Base-by-base conservation (phyloP, 1,284 basidiomycete species). In the Athelia sp. region DNA sequence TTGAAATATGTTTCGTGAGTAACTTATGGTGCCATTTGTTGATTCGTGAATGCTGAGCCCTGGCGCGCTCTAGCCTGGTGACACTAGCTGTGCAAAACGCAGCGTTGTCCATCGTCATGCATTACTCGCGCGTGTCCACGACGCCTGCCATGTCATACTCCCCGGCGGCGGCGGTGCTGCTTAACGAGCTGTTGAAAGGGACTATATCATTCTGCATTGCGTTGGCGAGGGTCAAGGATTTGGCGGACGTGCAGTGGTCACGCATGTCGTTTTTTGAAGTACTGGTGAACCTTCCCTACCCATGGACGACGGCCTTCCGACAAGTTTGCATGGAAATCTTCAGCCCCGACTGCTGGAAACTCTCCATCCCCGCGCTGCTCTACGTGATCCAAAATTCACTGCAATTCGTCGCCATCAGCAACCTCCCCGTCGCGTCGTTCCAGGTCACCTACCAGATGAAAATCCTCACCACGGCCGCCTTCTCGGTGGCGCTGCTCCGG, bases 1-100 rank as follows among this genome's bases (percentile, higher is more conserved):
- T 63, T 82, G 59, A 83, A 82, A 76, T 82, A 82, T 50, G 66
- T 82, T 19, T 80, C 80, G 79, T 82, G 62, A 64, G 80, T 75
- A 11, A 22, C 46, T n/a, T 3, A 38, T n/a, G 10, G 23, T 38
- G 17, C 36, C 17, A 4, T 19, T n/a, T n/a, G 9, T 22, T 44
- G 23, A n/a, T 45, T 34, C 45, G 22, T 26, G 22, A 6, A 47
- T 11, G 22, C 21, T 47, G 47, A 54, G 46, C 50, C 51, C 31
- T 32, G 29, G 36, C 22, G 26, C 47, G 34, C 46, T n/a, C 29
- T 9, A 95, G 92, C 8, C 81, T 98, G 52, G 81, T 97, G 58
- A 95, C 93, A 4, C 80, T 99, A 50, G 94, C 96, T 2, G 82
- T 98, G 4, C 95, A 99, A 74, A 99, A 98, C 71, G 92, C 92